phyloP scores from a whole-genome alignment of 371 early-diverging fungal species.

The Nosema muscidifuracis region DNA sequence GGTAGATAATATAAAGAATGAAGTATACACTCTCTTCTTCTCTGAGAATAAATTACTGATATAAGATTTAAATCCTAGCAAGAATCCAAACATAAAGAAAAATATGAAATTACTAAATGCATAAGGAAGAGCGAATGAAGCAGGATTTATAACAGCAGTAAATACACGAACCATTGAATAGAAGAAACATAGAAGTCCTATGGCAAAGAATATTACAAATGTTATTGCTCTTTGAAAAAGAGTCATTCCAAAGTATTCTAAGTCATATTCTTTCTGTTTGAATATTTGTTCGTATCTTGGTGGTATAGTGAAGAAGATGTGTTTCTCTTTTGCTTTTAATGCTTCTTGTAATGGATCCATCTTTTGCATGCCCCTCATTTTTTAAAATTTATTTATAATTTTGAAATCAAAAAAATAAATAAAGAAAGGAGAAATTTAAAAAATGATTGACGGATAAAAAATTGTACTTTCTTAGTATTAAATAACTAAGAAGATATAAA shows the following conservation, averaged over 20 bases:
- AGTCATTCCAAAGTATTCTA: conserved; percentile 54
- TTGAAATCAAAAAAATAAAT: too few species aligned
- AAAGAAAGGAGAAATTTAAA: too few species aligned
- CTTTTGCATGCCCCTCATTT: conserved; percentile 14
- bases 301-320: conserved; percentile 33
- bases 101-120: conserved; percentile 57
- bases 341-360: conserved; percentile 52
- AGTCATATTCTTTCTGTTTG: conserved; percentile 42
- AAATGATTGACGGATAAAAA: too few species aligned
- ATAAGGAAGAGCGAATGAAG: conserved; percentile 57
- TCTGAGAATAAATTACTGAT: conserved; percentile 44
- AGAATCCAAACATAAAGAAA: conserved; percentile 60
- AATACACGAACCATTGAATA: conserved; percentile 47
- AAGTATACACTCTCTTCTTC: conserved; percentile 49
- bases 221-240: conserved; percentile 49
- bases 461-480: too few species aligned
- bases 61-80: conserved; percentile 58
- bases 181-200: conserved; percentile 47
- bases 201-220: conserved; percentile 44
- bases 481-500: too few species aligned
- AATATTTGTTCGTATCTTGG: conserved; percentile 40
- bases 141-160: conserved; percentile 36
- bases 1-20: conserved; percentile 44
- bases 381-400: background rate
- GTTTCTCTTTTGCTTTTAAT: conserved; percentile 30